Evolutionary conservation across 805 yeast species (phyloP), one percentile per base, ranked within the genome.

Genomic region (Saccharomycopsis oosterbeekiorum): DNA sequence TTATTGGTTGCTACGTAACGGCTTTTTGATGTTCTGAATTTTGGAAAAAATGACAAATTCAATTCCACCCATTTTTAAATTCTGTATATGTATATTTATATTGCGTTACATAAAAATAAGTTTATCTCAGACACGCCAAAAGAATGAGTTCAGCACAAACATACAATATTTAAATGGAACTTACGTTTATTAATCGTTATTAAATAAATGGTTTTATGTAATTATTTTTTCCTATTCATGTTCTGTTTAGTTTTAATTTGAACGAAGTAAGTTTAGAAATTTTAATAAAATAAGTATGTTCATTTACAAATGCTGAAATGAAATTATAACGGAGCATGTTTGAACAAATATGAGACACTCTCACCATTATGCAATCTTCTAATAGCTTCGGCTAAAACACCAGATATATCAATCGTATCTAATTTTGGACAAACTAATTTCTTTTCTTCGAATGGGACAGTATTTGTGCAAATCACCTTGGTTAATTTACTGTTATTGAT

Each of bases 311-410:
- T n/a, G 2, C n/a, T 19, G 10, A 15, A 47, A 24, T 11, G 26
- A 19, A 17, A 21, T 50, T 40, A 58, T 39, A 58, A 53, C 9
- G 85, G 84, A 43, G 83, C 86, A 66, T 92, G 84, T 59, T 84
- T 84, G 74, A 92, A 89, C 68, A 92, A 77, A 71, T 90, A 92
- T 1, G 96, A 88, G 40, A 92, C 88, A 70, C 96, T 86, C 76
- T 93, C 99, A 69, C 99, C 99, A 70, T 94, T 93, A 73, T 93
- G 99, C 67, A 93, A 78, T 70, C 99, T 83, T 73, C 98, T 83
- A 62, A 93, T 87, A 39, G 96, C 93, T 74, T 94, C 99, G 9
- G 97, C 98, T 62, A 93, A 74, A 9, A 89, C 86, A 19, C 94
- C 88, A 67, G 90, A 81, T 62, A 94, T 85, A 72, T 93, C 98